Evolutionary conservation across 2,329 filamentous ascomycete genomes (phyloP).

Genomic region (Pseudocercospora eumusae): DNA sequence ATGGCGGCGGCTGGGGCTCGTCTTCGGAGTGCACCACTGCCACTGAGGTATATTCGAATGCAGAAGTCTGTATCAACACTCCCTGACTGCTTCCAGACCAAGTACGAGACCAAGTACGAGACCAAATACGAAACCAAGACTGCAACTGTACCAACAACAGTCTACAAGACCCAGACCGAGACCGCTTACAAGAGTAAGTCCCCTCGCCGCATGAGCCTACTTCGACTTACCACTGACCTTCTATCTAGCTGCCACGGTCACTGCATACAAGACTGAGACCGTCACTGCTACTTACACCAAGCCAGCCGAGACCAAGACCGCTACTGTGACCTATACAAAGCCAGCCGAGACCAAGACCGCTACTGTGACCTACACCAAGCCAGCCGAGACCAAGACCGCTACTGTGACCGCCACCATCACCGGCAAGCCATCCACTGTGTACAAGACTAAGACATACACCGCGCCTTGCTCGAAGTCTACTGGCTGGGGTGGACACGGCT

Average conservation of each 20-base stretch:
- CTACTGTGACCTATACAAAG: no score
- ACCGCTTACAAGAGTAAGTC: constrained; percentile 2
- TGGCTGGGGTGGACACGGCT: constrained; percentile 1
- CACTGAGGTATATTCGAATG: neutral
- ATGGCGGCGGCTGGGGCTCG: neutral
- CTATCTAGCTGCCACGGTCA: neutral
- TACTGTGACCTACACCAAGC: no score
- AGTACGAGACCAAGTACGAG: neutral
- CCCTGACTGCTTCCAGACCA: neutral
- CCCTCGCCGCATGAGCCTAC: accelerated
- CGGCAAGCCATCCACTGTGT: neutral
- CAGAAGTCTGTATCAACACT: neutral
- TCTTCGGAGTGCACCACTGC: neutral
- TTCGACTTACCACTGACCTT: neutral
- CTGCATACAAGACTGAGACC: neutral
- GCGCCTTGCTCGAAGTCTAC: neutral
- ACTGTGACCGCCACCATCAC: neutral
- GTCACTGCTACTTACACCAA: neutral
- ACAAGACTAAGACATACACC: neutral
- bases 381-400: neutral
- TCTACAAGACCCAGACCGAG: neutral
- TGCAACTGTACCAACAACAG: neutral
- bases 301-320: neutral
- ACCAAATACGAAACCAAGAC: constrained; percentile 9
- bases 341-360: neutral